Conservation (phyloP, 495 filamentous ascomycete genomes). For the Usnea hakonensis region DNA sequence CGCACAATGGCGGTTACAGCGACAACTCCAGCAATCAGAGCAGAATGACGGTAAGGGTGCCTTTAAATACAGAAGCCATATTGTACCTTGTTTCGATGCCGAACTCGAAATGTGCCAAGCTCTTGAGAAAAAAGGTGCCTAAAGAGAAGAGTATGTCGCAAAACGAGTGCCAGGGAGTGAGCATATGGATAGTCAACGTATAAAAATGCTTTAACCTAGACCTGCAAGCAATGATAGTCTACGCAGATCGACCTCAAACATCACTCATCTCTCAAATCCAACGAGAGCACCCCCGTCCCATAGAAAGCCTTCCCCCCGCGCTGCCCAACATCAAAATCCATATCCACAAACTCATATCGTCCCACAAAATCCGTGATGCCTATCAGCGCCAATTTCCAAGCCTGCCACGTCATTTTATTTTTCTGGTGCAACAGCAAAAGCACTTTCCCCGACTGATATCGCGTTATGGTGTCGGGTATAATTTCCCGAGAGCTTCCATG, state of each 20-base stretch:
- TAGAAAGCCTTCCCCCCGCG: background rate
- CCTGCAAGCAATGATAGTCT: background rate
- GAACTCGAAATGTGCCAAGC: too few relatives aligned
- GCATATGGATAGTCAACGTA: too few relatives aligned
- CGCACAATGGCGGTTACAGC: too few relatives aligned
- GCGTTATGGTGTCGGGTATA: background rate
- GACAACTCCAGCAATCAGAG: too few relatives aligned
- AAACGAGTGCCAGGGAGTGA: too few relatives aligned
- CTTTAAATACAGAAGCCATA: too few relatives aligned
- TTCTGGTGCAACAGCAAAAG: background rate
- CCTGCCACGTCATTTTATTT: background rate
- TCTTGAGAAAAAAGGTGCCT: too few relatives aligned
- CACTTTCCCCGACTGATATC: background rate
- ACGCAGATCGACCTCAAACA: background rate
- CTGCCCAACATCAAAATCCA: slow-evolving; percentile 11
- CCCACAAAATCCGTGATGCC: background rate
- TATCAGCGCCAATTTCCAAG: background rate
- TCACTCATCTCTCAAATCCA: background rate
- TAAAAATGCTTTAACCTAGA: too few relatives aligned
- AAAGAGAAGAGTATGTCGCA: too few relatives aligned
- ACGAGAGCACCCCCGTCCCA: slow-evolving; percentile 1
- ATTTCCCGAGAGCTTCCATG: background rate
- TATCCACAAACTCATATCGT: slow-evolving; percentile 6
- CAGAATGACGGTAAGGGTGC: too few relatives aligned
- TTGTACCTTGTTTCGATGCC: too few relatives aligned